These are phyloP conservation scores for Fusarium concolor DNA, from an alignment of 2,329 filamentous ascomycete genomes.

Conservation along the genomic window DNA sequence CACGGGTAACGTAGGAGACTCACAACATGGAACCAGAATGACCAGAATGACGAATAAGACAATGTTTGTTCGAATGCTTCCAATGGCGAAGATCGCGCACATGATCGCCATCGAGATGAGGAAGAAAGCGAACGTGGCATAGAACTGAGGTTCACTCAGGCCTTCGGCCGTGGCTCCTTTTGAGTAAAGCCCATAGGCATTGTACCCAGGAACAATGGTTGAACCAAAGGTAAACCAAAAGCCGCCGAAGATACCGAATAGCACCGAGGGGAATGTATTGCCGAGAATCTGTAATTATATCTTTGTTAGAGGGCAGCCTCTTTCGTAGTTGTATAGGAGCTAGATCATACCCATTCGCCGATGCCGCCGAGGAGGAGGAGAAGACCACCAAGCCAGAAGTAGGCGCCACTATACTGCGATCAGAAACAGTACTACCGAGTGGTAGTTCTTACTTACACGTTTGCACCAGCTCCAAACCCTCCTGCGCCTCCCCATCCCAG, in stretches of 20 bases:
- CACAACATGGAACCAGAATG: background rate
- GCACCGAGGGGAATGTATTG: background rate
- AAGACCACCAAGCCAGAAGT: background rate
- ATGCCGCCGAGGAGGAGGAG: background rate
- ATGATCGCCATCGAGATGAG: background rate
- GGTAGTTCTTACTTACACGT: background rate
- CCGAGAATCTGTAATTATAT: background rate
- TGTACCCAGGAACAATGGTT: background rate
- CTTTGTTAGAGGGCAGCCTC: background rate
- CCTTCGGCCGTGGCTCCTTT: background rate
- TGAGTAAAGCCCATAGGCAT: background rate
- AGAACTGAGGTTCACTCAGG: background rate
- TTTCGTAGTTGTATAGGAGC: background rate
- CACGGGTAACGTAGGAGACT: background rate
- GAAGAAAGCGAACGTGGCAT: background rate
- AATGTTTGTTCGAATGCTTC: background rate
- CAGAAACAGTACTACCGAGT: background rate
- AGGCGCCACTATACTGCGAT: background rate
- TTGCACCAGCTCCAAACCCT: background rate
- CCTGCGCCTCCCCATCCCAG: background rate
- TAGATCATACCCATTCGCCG: background rate
- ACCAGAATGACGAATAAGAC: background rate
- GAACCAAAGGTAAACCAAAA: constrained; percentile 5
- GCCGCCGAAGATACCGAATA: background rate
- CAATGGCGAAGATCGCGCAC: background rate